phyloP scores from a whole-genome alignment of 2,329 filamentous ascomycete genomes.

The Fusarium sp. region DNA sequence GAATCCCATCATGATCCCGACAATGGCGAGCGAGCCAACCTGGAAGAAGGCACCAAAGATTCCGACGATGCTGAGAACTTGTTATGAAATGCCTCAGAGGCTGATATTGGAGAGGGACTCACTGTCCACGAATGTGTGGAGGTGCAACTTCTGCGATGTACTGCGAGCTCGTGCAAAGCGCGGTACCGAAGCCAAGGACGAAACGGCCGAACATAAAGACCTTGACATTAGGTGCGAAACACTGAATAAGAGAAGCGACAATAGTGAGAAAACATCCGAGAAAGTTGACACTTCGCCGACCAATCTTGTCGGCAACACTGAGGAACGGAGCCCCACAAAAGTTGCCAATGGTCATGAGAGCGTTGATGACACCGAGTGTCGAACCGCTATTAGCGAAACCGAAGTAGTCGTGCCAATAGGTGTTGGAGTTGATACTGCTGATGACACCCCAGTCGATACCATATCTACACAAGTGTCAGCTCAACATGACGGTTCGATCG shows the following conservation, averaged over 20 bases:
- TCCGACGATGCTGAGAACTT: conserved; percentile 15
- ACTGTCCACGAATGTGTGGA: conserved; percentile 33
- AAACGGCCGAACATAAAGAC: conserved; percentile 35
- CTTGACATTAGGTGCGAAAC: conserved; percentile 27
- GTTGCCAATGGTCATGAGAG: conserved; percentile 38
- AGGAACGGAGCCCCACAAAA: conserved; percentile 39
- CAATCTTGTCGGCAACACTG: conserved; percentile 29
- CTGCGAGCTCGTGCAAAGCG: conserved; percentile 38
- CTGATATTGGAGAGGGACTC: neutral
- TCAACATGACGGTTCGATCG: accelerated
- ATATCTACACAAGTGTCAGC: conserved; percentile 4
- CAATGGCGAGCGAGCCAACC: conserved; percentile 33
- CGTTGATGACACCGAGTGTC: conserved; percentile 35
- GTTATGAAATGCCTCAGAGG: neutral
- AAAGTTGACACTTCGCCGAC: conserved; percentile 39
- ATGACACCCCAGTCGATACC: conserved; percentile 40
- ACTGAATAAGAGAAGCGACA: conserved; percentile 35
- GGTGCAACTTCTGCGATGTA: conserved; percentile 38
- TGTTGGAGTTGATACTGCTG: conserved; percentile 37
- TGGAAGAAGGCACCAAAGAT: conserved; percentile 40
- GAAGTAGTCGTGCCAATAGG: conserved; percentile 37
- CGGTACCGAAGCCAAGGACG: conserved; percentile 35
- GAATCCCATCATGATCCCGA: conserved; percentile 39
- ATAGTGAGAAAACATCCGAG: conserved; percentile 30
- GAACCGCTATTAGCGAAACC: conserved; percentile 32